Evolutionary conservation across 2,329 filamentous ascomycete species (phyloP).

Genomic region (Pezicula neosporulosa): DNA sequence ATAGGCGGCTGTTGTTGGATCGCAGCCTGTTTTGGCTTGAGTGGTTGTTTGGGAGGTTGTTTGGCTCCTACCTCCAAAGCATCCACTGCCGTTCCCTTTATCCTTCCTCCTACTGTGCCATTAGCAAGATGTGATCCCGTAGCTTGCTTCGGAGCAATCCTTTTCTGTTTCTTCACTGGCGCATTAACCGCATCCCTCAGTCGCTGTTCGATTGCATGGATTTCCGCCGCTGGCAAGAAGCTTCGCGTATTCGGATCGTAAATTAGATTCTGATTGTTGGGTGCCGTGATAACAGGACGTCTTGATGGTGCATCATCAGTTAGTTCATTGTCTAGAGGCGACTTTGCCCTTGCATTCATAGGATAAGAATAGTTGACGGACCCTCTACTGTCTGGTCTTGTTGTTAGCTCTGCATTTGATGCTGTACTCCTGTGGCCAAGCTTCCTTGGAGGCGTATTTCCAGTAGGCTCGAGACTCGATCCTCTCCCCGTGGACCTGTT

Average conservation of each 20-base stretch:
- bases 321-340: constrained; percentile 26
- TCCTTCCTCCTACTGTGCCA: constrained; percentile 50
- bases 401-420: constrained; percentile 33
- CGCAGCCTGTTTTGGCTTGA: background rate
- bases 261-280: constrained; percentile 45
- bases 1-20: background rate
- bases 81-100: constrained; percentile 45
- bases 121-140: constrained; percentile 39
- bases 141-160: constrained; percentile 23
- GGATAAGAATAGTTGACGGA: constrained; percentile 53
- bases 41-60: constrained; percentile 1
- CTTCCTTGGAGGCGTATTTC: constrained; percentile 13
- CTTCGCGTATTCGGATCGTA: constrained; percentile 65
- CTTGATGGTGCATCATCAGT: constrained; percentile 26
- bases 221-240: constrained; percentile 48
- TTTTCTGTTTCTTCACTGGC: constrained; percentile 37
- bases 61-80: constrained; percentile 18
- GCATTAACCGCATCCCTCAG: constrained; percentile 35
- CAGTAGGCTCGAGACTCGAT: constrained; percentile 23
- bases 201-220: constrained; percentile 40
- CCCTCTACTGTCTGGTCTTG: constrained; percentile 35
- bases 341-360: constrained; percentile 31
- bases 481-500: constrained; percentile 23
- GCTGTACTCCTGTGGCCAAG: constrained; percentile 20
- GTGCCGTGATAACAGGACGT: constrained; percentile 19